These are phyloP conservation scores for Hippophae rhamnoides DNA, from an alignment of 306 rosid species.

Conservation along the genomic window DNA sequence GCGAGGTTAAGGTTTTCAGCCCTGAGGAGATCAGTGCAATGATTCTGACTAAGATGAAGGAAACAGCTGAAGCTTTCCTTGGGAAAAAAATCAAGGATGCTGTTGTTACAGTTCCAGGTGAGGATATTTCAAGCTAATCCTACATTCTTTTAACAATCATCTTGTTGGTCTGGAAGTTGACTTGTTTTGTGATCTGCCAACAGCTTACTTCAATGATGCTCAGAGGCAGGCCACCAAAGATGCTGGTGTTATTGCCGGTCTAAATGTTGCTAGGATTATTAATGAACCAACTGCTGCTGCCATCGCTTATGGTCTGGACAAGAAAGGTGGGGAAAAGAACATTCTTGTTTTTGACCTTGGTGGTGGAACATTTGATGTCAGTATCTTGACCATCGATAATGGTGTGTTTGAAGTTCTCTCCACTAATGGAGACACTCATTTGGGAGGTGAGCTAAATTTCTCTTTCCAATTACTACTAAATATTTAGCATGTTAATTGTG, in stretches of 20 bases:
- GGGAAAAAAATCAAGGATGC: conserved; percentile 88
- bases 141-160: background rate
- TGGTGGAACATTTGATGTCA: conserved; percentile 98
- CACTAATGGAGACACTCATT: conserved; percentile 96
- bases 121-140: conserved; percentile 3
- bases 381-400: conserved; percentile 93
- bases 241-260: conserved; percentile 88
- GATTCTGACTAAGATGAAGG: conserved; percentile 85
- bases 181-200: conserved; percentile 11
- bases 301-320: conserved; percentile 92
- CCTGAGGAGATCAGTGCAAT: conserved; percentile 97
- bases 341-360: conserved; percentile 97
- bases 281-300: conserved; percentile 99
- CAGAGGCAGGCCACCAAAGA: conserved; percentile 99
- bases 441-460: conserved; percentile 59
- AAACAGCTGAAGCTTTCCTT: conserved; percentile 94
- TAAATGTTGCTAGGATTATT: conserved; percentile 94
- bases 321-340: conserved; percentile 98
- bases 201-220: conserved; percentile 98
- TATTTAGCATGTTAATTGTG: background rate
- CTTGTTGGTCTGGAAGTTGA: background rate
- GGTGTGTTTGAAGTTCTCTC: conserved; percentile 97
- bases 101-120: conserved; percentile 95
- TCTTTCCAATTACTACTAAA: background rate
- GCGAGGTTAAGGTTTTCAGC: conserved; percentile 92